Evolutionary conservation across 208 protist genomes (phyloP), one percentile per base, ranked within the genome.

Genomic region (Porcisia deanei): DNA sequence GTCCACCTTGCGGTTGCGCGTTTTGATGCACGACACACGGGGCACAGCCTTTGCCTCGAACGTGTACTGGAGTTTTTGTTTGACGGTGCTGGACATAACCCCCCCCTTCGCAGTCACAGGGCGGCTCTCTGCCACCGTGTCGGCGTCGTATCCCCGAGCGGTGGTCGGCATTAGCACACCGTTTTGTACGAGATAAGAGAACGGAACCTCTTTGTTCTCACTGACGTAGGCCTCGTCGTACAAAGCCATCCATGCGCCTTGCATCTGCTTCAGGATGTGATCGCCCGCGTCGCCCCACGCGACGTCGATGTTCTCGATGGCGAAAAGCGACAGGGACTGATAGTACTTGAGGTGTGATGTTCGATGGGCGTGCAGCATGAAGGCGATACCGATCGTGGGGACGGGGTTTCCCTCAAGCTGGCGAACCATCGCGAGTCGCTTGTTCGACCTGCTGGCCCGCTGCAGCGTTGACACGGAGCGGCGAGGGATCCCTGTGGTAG

Each of bases 341-440:
- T 87, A 93, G 67, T 95, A 97, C 78, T 93, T 93, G 20, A 92
- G 73, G 66, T 95, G 93, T 10, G 83, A 79, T 25, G 90, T 95
- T 55, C 93, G 91, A 74, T 97, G 93, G 20, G 81, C 85, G 73
- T 94, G 83, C 16, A 97, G 81, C 55, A 97, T 84, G 45, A 95
- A 82, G 45, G 78, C 75, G 61, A 97, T 85, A 53, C 90, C 91
- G 55, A 94, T 82, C 1, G 91, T 97, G 6, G 93, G 93, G 37
- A 97, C 83, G 6, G 91, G 93, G 45, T 83, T 81, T 22, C 61
- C 72, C 59, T 49, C 69, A 7, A 88, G 67, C 43, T 75, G 69
- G 63, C 81, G 80, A 61, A 85, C 70, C 71, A 78, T 80, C 37
- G 68, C 53, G 18, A 75, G 71, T 9, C 80, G 84, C 63, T 73